Evolutionary conservation across 2,329 filamentous ascomycete species (phyloP), one percentile per base, ranked within the genome.

Genomic region (Epichloe elymi): DNA sequence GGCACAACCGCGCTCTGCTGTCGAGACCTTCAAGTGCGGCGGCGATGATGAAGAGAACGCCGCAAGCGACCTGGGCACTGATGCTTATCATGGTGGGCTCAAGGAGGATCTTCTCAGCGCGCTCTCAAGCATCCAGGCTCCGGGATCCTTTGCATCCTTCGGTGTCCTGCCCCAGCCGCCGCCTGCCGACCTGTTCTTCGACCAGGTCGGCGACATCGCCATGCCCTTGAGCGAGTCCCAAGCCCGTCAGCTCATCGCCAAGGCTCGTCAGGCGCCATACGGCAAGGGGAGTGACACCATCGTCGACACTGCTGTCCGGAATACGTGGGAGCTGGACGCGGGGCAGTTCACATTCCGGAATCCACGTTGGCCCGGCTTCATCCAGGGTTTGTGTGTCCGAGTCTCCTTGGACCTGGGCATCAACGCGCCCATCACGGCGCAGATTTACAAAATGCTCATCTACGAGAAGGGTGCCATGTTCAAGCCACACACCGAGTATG

Each of bases 401-500:
- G 63, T 67, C 2, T 60, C 55, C 2, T 26, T 53, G 2, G 53
- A 61, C 1, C 58, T 74, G 10, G 68, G 67, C 1, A 59, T 72
- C 46, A 49, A 50, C 1, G 52, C 53, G 1, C 54, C 53, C 42
- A 57, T 70, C 47, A 55, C 48, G 1, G 67, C 67, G 2, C 61
- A 73, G 45, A 57, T 69, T 1, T 68, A 72, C 59, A 76, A 76
- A 54, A 63, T 78, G 60, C 60, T 75, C 3, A 57, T 78, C 2
- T 77, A 76, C 57, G 72, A 73, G 48, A 65, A 72, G 49, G 74
- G 72, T 0, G 70, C 71, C 4, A 71, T 74, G 61, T 74, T 73
- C 59, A 73, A 73, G 55, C 53, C 69, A 0, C 70, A 74, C 53
- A 67, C 67, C 33, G 71, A 75, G 62, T 64, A 55, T 54, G 59